These are phyloP conservation scores for Nothophaeocryptopus gaeumannii DNA, from an alignment of 2,329 filamentous ascomycete genomes.

Conservation along the genomic window DNA sequence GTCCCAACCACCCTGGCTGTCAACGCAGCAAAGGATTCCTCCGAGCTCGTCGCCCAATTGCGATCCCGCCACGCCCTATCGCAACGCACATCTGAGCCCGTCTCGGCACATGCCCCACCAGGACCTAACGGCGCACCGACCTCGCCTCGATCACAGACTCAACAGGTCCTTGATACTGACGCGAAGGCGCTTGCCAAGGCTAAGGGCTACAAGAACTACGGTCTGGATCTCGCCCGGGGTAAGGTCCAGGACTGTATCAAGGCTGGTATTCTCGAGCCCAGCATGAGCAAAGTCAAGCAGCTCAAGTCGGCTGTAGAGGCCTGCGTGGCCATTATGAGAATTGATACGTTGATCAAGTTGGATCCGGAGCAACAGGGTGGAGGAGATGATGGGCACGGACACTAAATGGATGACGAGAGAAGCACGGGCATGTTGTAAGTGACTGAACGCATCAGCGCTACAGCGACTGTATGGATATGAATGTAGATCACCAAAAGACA, in stretches of 20 bases:
- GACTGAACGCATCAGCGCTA: too few species aligned
- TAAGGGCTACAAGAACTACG: slow-evolving; percentile 99
- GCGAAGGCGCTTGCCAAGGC: slow-evolving; percentile 87
- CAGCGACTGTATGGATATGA: too few species aligned
- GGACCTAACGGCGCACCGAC: slow-evolving; percentile 19
- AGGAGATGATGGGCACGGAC: slow-evolving; percentile 58
- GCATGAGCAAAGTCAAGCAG: slow-evolving; percentile 97
- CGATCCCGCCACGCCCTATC: slow-evolving; percentile 91
- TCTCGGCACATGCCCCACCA: slow-evolving; percentile 36
- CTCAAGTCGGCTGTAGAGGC: slow-evolving; percentile 98
- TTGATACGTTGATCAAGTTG: slow-evolving; percentile 97
- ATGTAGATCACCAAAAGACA: too few species aligned
- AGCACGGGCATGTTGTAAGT: too few species aligned
- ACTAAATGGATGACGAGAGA: slow-evolving; percentile 18
- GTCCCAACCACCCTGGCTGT: slow-evolving; percentile 96
- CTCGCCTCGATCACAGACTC: slow-evolving; percentile 25
- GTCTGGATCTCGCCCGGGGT: slow-evolving; percentile 82
- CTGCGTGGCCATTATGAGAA: slow-evolving; percentile 98
- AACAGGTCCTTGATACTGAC: slow-evolving; percentile 52
- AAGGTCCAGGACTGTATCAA: slow-evolving; percentile 93
- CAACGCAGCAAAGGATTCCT: slow-evolving; percentile 94
- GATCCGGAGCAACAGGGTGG: slow-evolving; percentile 78
- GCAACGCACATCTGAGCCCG: slow-evolving; percentile 86
- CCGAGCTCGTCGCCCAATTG: slow-evolving; percentile 91
- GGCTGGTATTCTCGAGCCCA: slow-evolving; percentile 91